Conservation (phyloP, 1,284 basidiomycete species). For the Pseudozyma pruni region DNA sequence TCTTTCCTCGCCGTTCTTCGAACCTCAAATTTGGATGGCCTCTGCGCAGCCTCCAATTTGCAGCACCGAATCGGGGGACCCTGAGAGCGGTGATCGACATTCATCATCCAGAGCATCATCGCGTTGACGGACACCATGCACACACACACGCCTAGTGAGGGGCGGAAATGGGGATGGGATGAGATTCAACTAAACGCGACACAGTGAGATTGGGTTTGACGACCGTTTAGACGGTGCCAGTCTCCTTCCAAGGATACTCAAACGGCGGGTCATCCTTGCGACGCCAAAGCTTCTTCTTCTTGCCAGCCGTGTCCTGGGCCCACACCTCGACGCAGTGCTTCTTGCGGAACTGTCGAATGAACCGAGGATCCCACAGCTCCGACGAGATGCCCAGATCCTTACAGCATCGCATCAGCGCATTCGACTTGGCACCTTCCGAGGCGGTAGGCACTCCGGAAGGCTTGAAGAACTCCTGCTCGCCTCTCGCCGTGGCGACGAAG, state of each 20-base stretch:
- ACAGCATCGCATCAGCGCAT: conserved; percentile 96
- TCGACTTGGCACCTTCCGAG: conserved; percentile 93
- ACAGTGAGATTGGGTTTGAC: too few relatives aligned
- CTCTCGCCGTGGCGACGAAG: conserved; percentile 87
- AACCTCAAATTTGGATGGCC: neutral
- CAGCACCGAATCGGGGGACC: too few relatives aligned
- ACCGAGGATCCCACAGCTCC: conserved; percentile 96
- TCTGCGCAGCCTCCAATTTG: conserved; percentile 12
- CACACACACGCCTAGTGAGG: neutral
- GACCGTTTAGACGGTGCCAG: conserved; percentile 30
- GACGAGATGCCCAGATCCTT: conserved; percentile 96
- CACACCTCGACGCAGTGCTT: conserved; percentile 87
- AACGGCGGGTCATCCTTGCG: conserved; percentile 64
- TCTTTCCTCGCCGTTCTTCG: neutral
- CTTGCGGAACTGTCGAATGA: conserved; percentile 90
- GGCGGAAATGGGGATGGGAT: too few relatives aligned
- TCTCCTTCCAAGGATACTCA: conserved; percentile 67
- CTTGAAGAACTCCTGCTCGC: conserved; percentile 97
- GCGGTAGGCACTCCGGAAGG: conserved; percentile 90
- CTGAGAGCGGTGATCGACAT: neutral
- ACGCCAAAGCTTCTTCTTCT: conserved; percentile 73
- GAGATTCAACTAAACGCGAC: too few relatives aligned
- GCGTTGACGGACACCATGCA: too few relatives aligned
- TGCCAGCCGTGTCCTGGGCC: conserved; percentile 76
- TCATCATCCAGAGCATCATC: neutral